phyloP scores from a whole-genome alignment of 768 basidiomycete species.

The Symmetrospora coprosmae region DNA sequence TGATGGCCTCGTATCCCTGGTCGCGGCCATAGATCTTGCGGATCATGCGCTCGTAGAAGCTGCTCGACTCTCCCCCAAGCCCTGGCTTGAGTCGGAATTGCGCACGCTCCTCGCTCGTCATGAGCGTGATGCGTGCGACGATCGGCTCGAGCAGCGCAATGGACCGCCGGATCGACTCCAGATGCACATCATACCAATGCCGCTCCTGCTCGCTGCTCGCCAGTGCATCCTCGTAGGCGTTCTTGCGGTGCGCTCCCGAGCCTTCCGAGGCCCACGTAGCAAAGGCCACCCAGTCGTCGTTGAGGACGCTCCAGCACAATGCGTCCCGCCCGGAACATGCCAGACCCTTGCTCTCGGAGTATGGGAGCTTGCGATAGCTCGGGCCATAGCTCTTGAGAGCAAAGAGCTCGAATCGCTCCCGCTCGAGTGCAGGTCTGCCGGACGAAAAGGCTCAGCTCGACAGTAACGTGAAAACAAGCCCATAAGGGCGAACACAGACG shows the following conservation, averaged over 20 bases:
- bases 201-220: slow-evolving; percentile 96
- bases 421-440: slow-evolving; percentile 49
- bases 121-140: slow-evolving; percentile 63
- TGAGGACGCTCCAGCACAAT: slow-evolving; percentile 85
- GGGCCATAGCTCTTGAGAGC: slow-evolving; percentile 52
- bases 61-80: slow-evolving; percentile 68
- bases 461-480: slow-evolving; percentile 28
- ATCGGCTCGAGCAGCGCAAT: slow-evolving; percentile 82
- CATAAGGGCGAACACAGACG: slow-evolving; percentile 37
- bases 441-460: slow-evolving; percentile 29
- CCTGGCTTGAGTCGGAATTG: slow-evolving; percentile 65
- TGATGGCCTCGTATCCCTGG: slow-evolving; percentile 56
- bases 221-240: slow-evolving; percentile 82
- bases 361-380: slow-evolving; percentile 80
- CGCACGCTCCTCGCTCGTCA: slow-evolving; percentile 70
- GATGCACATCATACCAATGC: slow-evolving; percentile 92
- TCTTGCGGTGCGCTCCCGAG: slow-evolving; percentile 91
- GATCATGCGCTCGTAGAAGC: slow-evolving; percentile 78
- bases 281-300: slow-evolving; percentile 95
- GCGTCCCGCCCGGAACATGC: slow-evolving; percentile 91
- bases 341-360: slow-evolving; percentile 59
- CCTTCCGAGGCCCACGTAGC: slow-evolving; percentile 86
- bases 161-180: slow-evolving; percentile 75
- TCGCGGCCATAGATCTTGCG: slow-evolving; percentile 86
- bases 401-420: slow-evolving; percentile 49